A percentile compares a stretch with the other conserved stretches of the same genome.
Evolutionary conservation across 2,329 filamentous ascomycete genomes (phyloP).

Genomic region (Fusarium hostae): DNA sequence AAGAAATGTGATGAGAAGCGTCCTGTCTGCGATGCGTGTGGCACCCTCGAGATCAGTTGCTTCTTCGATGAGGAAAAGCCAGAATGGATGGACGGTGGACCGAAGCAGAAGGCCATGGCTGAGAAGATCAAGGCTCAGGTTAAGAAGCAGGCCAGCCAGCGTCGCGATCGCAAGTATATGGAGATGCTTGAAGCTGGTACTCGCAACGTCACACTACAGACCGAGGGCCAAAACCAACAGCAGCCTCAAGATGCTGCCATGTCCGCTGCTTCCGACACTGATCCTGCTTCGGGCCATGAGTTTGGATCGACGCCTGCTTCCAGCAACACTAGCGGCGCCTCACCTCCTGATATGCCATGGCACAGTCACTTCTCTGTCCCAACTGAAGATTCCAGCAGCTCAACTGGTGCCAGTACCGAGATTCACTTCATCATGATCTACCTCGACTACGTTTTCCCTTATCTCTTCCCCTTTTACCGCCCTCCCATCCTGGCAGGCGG

Average conservation of each 20-base stretch:
- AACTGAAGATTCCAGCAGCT: conserved; percentile 34
- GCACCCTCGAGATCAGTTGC: conserved; percentile 66
- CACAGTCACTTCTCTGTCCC: conserved; percentile 45
- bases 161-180: conserved; percentile 62
- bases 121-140: conserved; percentile 67
- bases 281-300: conserved; percentile 41
- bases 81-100: conserved; percentile 67
- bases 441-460: conserved; percentile 70
- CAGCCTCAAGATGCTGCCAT: conserved; percentile 13
- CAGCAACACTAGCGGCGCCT: conserved; percentile 46
- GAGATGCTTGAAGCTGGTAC: conserved; percentile 54
- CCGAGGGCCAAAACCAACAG: conserved; percentile 7
- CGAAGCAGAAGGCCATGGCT: conserved; percentile 61
- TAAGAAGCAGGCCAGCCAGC: conserved; percentile 62
- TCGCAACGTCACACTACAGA: conserved; percentile 39
- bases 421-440: conserved; percentile 66
- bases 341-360: conserved; percentile 49
- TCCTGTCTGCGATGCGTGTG: conserved; percentile 63
- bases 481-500: conserved; percentile 67
- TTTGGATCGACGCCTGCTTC: conserved; percentile 45
- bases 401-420: conserved; percentile 45
- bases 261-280: conserved; percentile 45
- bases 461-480: conserved; percentile 71
- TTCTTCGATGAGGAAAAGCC: conserved; percentile 63
- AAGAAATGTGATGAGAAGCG: conserved; percentile 70